Base-by-base conservation (phyloP, 176 grass and related monocot species). In the Ensete ventricosum region DNA sequence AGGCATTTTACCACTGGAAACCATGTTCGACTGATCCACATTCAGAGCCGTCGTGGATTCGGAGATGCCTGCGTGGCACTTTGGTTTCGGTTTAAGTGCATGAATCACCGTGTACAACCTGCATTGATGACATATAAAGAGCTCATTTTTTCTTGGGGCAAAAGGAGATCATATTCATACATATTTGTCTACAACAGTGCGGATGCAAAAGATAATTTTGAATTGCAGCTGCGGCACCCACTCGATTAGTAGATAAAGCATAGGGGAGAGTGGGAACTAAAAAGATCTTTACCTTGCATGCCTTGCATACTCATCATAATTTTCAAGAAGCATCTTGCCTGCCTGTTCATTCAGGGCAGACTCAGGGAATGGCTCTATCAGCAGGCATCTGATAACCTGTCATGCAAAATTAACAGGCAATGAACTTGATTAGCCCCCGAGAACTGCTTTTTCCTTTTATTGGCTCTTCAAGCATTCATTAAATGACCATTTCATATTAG, bases 331-430 rank as follows among this genome's bases (percentile, higher is more conserved):
- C 82, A 98, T 79, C 78, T 98, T 98, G 72, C 90, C 95, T 53
- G 95, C 90, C 79, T 98, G 95, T 69, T 98, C 95, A 72, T 94
- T 94, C 24, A 98, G 86, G 19, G 90, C 90, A 65, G 95, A 98
- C 83, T 98, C 90, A 0, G 95, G 90, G 58, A 98, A 98, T 72
- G 95, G 88, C 76, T 91, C 95, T 0, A 99, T 99, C 64, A 99
- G 69, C 62, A 99, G 84, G 80, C 95, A 99, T 86, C 95, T 89
- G 63, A 99, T 84, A 54, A 94, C 90, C 95, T 94, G 77, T 53
- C 48, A 17, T 11, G 26, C 27, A 67, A n/a, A 13, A 70, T 19
- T 54, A 65, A 55, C 29, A 79, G 72, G 34, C 23, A 76, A 60
- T 12, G 74, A 60, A n/a, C 0, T 53, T 0, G 50, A 19, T 20